Evolutionary conservation across 2,329 filamentous ascomycete species (phyloP).

Genomic region (Xylaria sp.): DNA sequence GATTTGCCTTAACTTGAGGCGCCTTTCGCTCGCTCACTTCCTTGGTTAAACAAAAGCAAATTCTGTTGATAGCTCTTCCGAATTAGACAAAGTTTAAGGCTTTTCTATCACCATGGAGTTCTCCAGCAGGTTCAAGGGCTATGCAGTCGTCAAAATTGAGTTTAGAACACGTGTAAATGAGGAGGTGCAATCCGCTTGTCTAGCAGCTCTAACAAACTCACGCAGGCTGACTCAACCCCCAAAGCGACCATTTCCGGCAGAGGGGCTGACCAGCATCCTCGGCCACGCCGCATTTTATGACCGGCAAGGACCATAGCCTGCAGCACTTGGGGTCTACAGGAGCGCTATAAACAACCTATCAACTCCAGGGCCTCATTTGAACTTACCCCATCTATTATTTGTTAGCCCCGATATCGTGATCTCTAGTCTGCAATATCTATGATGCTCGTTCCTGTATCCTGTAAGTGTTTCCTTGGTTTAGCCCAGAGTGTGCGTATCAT

Average conservation of each 20-base stretch:
- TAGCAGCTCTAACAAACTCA: not conserved
- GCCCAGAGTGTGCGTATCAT: not conserved
- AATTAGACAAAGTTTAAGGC: not conserved
- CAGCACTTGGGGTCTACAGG: not conserved
- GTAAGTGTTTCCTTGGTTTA: not conserved
- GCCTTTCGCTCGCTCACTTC: too few species aligned
- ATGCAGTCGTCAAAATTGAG: not conserved
- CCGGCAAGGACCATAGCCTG: not conserved
- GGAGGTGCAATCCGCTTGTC: slow-evolving; percentile 13
- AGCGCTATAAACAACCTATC: not conserved
- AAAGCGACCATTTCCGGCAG: not conserved
- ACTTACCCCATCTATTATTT: not conserved
- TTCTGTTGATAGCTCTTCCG: not conserved
- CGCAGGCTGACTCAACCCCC: not conserved
- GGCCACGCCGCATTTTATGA: not conserved
- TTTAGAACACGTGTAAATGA: not conserved
- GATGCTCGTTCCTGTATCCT: not conserved
- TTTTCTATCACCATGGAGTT: not conserved
- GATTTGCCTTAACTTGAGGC: not conserved
- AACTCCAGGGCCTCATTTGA: not conserved
- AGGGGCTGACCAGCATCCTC: not conserved
- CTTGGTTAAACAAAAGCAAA: not conserved
- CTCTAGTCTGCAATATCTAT: not conserved
- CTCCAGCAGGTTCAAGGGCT: not conserved
- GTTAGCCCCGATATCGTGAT: not conserved